Conservation (phyloP, 805 yeast species). For the Starmerella bombicola region DNA sequence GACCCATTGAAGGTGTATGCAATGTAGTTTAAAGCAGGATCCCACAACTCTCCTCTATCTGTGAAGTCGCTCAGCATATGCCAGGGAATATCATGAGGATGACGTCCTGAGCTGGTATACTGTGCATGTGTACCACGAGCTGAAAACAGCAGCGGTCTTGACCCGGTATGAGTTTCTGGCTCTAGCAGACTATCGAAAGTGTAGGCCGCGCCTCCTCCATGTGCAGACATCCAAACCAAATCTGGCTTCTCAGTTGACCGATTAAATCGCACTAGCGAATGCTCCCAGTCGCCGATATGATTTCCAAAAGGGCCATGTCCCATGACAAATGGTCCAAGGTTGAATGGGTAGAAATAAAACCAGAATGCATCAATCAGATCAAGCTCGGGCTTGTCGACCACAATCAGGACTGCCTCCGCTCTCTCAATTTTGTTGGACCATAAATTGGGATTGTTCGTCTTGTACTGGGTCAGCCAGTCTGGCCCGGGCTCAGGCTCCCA, state of each 20-base stretch:
- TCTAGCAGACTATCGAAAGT: conserved; percentile 60
- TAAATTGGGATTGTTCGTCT: conserved; percentile 50
- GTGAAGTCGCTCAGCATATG: conserved; percentile 84
- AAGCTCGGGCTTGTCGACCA: conserved; percentile 73
- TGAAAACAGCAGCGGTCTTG: conserved; percentile 67
- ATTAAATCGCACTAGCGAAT: conserved; percentile 71
- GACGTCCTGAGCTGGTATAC: conserved; percentile 91
- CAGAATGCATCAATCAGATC: conserved; percentile 83
- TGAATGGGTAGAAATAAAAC: conserved; percentile 92
- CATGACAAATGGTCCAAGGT: conserved; percentile 93
- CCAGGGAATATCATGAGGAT: conserved; percentile 89
- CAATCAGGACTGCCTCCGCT: conserved; percentile 73
- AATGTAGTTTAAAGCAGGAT: conserved; percentile 67
- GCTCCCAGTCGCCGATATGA: conserved; percentile 98
- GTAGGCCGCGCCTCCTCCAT: conserved; percentile 93
- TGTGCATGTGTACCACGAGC: conserved; percentile 97
- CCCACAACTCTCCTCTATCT: conserved; percentile 93
- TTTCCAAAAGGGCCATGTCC: conserved; percentile 96
- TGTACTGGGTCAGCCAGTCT: conserved; percentile 69
- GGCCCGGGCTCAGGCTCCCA: conserved; percentile 44
- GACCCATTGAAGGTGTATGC: conserved; percentile 70
- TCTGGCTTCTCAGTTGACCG: conserved; percentile 53
- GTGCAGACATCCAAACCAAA: conserved; percentile 93
- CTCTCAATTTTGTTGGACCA: conserved; percentile 55
- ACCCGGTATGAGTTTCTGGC: conserved; percentile 22